Evolutionary conservation across 2,329 filamentous ascomycete genomes (phyloP).

Genomic region (Aspergillus pseudoterreus): DNA sequence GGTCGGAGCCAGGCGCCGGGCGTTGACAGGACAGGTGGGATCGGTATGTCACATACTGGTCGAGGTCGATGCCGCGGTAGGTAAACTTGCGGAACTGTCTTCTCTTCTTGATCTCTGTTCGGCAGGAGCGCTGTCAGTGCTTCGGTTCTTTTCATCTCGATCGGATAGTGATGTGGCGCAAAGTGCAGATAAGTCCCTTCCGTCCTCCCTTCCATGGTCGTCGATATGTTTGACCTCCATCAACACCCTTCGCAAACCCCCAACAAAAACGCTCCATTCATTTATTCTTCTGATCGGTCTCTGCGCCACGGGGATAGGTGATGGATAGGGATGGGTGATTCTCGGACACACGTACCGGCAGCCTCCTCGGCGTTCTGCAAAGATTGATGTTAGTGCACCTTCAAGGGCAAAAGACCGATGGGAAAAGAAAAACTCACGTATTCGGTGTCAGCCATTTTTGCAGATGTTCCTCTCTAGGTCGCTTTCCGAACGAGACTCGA

Average conservation of each 20-base stretch:
- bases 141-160: constrained; percentile 12
- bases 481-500: constrained; percentile 45
- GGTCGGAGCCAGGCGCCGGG: constrained; percentile 12
- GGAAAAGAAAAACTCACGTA: constrained; percentile 63
- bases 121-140: constrained; percentile 31
- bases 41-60: constrained; percentile 71
- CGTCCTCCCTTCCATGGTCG: not conserved
- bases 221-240: constrained; percentile 12
- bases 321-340: constrained; percentile 15
- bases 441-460: constrained; percentile 82
- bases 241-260: constrained; percentile 5
- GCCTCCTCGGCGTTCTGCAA: constrained; percentile 91
- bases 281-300: not conserved
- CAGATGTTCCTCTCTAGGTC: constrained; percentile 44
- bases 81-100: constrained; percentile 99
- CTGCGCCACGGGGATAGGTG: constrained; percentile 8
- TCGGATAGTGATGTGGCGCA: not conserved
- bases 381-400: constrained; percentile 34
- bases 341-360: constrained; percentile 59
- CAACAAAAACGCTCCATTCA: constrained; percentile 1
- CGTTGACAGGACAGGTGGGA: constrained; percentile 6
- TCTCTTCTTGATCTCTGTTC: constrained; percentile 94
- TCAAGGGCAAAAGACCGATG: not conserved
- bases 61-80: constrained; percentile 98
- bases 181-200: constrained; percentile 7